phyloP scores from a whole-genome alignment of 2,329 filamentous ascomycete genomes.

The Paramyrothecium sp. region DNA sequence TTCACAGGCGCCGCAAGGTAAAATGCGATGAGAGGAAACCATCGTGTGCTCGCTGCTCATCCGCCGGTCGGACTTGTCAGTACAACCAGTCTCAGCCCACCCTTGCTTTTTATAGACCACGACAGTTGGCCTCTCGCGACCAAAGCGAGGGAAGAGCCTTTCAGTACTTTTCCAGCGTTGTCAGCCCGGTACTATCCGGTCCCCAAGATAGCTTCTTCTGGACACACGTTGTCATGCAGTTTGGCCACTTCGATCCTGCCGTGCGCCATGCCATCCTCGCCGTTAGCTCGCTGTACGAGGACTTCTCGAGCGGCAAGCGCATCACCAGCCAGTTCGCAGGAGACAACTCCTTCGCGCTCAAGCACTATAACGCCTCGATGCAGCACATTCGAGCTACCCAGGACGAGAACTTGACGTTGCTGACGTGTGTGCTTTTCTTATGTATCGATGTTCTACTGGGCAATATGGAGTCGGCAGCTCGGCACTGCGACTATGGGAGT shows the following conservation, averaged over 20 bases:
- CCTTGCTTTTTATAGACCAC: neutral
- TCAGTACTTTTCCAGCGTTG: slow-evolving; percentile 11
- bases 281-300: slow-evolving; percentile 12
- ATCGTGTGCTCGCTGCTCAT: neutral
- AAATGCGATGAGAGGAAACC: slow-evolving; percentile 4
- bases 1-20: slow-evolving; percentile 8
- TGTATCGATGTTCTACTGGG: neutral
- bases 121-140: neutral
- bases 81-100: neutral
- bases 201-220: slow-evolving; percentile 14
- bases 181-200: slow-evolving; percentile 7
- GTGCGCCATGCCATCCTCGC: slow-evolving; percentile 12
- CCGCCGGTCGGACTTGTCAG: neutral
- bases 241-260: slow-evolving; percentile 11
- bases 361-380: neutral
- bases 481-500: neutral
- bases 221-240: slow-evolving; percentile 16
- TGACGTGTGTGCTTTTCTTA: neutral
- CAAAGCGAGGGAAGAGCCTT: neutral
- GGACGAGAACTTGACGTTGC: neutral
- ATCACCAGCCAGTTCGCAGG: neutral
- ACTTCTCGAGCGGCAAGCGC: neutral
- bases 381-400: neutral
- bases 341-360: neutral
- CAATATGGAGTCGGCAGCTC: neutral